These are phyloP conservation scores for Pinus albicaulis DNA, from an alignment of 75 land plant species.

Conservation along the genomic window DNA sequence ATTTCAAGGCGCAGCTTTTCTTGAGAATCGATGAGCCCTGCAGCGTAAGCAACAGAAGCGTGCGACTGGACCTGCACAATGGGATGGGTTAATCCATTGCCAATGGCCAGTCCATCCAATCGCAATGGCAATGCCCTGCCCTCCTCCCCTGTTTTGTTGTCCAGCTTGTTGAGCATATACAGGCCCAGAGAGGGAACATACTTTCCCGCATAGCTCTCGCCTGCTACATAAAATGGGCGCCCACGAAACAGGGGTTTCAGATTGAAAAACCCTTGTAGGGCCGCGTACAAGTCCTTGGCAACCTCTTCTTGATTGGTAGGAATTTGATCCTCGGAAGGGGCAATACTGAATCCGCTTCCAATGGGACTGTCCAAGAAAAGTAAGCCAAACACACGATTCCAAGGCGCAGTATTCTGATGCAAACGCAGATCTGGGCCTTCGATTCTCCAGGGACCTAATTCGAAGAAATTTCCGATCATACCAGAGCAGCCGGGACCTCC, in stretches of 20 bases:
- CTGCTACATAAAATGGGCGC: slow-evolving; percentile 67
- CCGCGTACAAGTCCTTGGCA: slow-evolving; percentile 54
- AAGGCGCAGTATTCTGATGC: slow-evolving; percentile 35
- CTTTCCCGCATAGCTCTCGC: slow-evolving; percentile 92
- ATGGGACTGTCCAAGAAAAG: slow-evolving; percentile 85
- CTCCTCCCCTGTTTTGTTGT: neutral
- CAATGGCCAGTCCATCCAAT: slow-evolving; percentile 64
- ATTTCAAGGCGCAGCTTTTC: slow-evolving; percentile 41
- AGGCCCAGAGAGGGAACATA: slow-evolving; percentile 76
- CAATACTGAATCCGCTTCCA: slow-evolving; percentile 82
- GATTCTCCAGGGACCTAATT: slow-evolving; percentile 81
- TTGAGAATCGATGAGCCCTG: slow-evolving; percentile 59
- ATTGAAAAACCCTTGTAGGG: slow-evolving; percentile 38
- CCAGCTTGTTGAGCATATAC: slow-evolving; percentile 43
- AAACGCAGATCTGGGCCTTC: slow-evolving; percentile 4
- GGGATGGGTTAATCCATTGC: slow-evolving; percentile 85
- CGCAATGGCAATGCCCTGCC: slow-evolving; percentile 17
- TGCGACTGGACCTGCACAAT: slow-evolving; percentile 25
- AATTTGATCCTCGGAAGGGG: slow-evolving; percentile 42
- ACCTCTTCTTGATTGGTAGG: slow-evolving; percentile 57
- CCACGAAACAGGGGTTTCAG: slow-evolving; percentile 26
- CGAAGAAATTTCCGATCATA: slow-evolving; percentile 77
- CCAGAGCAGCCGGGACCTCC: slow-evolving; percentile 96
- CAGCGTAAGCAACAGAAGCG: slow-evolving; percentile 54
- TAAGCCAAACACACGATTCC: slow-evolving; percentile 80